Evolutionary conservation across 1,284 basidiomycete genomes (phyloP), one percentile per base, ranked within the genome.

Genomic region (Sanghuangporus weigelae): DNA sequence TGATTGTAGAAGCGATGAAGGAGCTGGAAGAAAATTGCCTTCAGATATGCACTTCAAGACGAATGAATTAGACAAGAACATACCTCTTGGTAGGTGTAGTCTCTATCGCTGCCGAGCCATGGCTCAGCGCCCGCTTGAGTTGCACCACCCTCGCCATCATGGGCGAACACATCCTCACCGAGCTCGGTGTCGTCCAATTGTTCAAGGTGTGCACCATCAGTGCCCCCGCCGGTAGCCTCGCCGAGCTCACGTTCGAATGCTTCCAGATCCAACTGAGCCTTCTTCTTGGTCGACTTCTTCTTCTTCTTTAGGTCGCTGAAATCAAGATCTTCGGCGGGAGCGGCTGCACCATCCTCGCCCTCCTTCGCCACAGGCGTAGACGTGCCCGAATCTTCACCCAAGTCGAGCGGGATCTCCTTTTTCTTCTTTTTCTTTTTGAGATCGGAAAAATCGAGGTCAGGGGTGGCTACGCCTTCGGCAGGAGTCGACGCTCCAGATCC

Each of bases 21-120:
- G 56, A 99, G 93, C 93, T 96, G 65, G 50, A 51, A 46, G 58
- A 59, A 39, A 48, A 68, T 66, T 1, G 16, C n/a, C 1, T 31
- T 61, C 59, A 59, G 8, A 63, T 58, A 61, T 11, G 44, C 51
- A 16, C 21, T n/a, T 12, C 26, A 26, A 51, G 5, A 51, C 31
- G n/a, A 12, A 12, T 57, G 54, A 38, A 26, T 8, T 35, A 51
- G 23, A 40, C 31, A 54, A 36, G 23, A 26, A 35, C 79, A 62
- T 66, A 93, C 94, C 83, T 98, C 96, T 62, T 86, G 86, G 75
- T 99, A 99, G 26, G 87, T 91, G 73, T 98, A 97, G 76, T 98
- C 96, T 50, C 96, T 86, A 75, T 96, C 94, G 67, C 89, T 93
- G 71, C 88, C 87, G 44, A 97, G 83, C 97, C 97, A 95, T 54